These are phyloP conservation scores for Lasiosphaeria miniovina DNA, from an alignment of 495 filamentous ascomycete species.

Conservation along the genomic window DNA sequence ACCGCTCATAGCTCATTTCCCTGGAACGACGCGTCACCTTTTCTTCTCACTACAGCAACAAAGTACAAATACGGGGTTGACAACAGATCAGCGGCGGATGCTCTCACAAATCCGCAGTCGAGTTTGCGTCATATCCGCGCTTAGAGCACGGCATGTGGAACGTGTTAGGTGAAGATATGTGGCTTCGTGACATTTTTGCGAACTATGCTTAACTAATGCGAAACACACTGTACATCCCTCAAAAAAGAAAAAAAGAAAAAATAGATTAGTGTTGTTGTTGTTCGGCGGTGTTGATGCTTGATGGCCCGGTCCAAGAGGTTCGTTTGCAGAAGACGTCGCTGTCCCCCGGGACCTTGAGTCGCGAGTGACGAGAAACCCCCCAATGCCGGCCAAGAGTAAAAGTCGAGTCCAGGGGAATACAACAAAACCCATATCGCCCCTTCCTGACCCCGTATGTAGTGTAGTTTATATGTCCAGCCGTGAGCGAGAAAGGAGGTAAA, in stretches of 20 bases:
- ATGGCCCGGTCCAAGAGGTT: neutral
- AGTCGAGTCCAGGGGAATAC: too few relatives aligned
- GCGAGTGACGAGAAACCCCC: too few relatives aligned
- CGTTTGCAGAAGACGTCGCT: neutral
- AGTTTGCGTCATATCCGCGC: neutral
- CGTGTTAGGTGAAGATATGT: conserved; percentile 4
- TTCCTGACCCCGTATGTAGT: too few relatives aligned
- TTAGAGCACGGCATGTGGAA: neutral
- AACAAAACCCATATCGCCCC: too few relatives aligned
- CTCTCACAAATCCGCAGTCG: too few relatives aligned
- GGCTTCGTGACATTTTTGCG: conserved; percentile 18
- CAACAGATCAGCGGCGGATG: too few relatives aligned
- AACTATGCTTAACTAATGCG: conserved; percentile 22
- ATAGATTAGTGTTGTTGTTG: conserved; percentile 10
- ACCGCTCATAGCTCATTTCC: too few relatives aligned
- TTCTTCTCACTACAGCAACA: too few relatives aligned
- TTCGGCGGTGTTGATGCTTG: neutral
- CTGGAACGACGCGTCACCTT: too few relatives aligned
- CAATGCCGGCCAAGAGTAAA: too few relatives aligned
- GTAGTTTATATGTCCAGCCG: too few relatives aligned
- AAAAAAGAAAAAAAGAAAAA: conserved; percentile 19
- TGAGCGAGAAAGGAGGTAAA: neutral
- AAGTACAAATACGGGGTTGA: too few relatives aligned
- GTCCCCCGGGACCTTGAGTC: neutral
- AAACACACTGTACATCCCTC: conserved; percentile 18